These are phyloP conservation scores for Yamadazyma ubonensis DNA, from an alignment of 805 yeast species.

Conservation along the genomic window DNA sequence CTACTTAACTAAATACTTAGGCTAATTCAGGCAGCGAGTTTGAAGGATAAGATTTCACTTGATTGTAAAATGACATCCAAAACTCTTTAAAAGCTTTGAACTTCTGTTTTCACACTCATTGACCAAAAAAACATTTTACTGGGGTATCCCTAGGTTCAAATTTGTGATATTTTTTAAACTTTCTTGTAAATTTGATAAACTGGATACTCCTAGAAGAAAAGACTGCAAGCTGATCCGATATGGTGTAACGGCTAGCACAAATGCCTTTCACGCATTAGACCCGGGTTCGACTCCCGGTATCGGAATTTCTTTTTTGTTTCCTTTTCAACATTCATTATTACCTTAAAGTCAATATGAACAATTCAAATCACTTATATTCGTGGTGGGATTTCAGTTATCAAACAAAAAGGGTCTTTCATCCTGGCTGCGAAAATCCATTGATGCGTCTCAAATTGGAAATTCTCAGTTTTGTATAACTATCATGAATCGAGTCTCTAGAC, in stretches of 20 bases:
- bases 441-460: constrained; percentile 14
- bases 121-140: too few species aligned
- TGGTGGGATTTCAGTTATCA: not conserved
- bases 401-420: not conserved
- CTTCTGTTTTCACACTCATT: too few species aligned
- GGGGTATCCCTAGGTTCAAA: too few species aligned
- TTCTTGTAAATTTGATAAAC: too few species aligned
- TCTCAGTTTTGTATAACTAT: too few species aligned
- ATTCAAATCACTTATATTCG: not conserved
- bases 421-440: constrained; percentile 11
- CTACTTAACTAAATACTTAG: too few species aligned
- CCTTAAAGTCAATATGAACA: not conserved
- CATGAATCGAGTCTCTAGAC: not conserved
- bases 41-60: too few species aligned
- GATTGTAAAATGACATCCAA: too few species aligned
- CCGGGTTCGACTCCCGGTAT: constrained; percentile 89
- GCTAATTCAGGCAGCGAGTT: too few species aligned
- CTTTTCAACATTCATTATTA: not conserved
- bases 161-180: too few species aligned
- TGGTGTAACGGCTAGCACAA: constrained; percentile 56
- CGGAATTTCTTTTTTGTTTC: constrained; percentile 43
- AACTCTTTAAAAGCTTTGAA: too few species aligned
- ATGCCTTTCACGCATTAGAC: constrained; percentile 55
- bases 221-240: constrained; percentile 32
- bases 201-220: not conserved